phyloP scores from a whole-genome alignment of 192 early-diverging fungal species.

The Oehlia diaphana region DNA sequence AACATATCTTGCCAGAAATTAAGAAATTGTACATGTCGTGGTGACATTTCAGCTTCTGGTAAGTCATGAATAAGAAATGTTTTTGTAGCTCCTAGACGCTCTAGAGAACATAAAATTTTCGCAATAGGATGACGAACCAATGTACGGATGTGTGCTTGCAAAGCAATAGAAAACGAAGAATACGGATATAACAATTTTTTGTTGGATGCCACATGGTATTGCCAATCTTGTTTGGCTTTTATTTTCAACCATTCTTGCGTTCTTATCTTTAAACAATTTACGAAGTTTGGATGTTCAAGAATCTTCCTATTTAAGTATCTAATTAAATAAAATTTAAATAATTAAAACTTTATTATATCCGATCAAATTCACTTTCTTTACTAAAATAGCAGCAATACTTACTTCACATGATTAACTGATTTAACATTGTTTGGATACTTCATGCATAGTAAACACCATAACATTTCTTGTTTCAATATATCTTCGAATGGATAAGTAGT shows the following conservation, averaged over 20 bases:
- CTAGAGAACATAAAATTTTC: conserved; percentile 20
- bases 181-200: conserved; percentile 24
- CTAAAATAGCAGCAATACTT: background rate
- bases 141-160: conserved; percentile 22
- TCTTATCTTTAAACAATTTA: conserved; percentile 10
- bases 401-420: conserved; percentile 20
- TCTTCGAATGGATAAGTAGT: conserved; percentile 30
- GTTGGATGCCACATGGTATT: no score
- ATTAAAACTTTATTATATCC: background rate
- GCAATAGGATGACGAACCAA: conserved; percentile 26
- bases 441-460: conserved; percentile 31
- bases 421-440: conserved; percentile 30
- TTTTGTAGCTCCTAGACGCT: conserved; percentile 2
- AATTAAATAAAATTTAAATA: background rate
- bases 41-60: background rate
- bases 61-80: conserved; percentile 16
- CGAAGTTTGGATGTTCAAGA: background rate
- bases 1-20: conserved; percentile 30
- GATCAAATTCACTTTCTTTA: background rate
- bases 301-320: conserved; percentile 13
- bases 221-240: conserved; percentile 11
- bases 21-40: background rate
- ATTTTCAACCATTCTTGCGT: conserved; percentile 12
- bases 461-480: conserved; percentile 28
- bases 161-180: conserved; percentile 21